Evolutionary conservation across 139 green algal genomes (phyloP).

Genomic region (Volvox reticuliferus): DNA sequence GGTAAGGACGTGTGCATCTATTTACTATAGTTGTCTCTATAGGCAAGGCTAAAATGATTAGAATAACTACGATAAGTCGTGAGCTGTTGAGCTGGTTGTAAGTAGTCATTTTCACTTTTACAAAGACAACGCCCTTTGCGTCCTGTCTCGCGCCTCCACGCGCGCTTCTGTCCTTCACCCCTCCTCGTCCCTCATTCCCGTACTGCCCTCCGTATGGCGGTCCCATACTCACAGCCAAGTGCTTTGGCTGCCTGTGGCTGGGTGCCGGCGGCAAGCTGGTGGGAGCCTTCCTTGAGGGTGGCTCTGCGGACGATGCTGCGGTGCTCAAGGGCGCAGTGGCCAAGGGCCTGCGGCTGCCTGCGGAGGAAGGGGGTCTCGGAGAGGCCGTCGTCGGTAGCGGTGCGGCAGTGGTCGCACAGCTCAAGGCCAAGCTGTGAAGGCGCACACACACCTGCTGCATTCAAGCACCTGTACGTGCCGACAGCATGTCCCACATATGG

Average conservation of each 20-base stretch:
- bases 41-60: no score
- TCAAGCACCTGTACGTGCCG: no score
- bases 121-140: no score
- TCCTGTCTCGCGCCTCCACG: no score
- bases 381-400: constrained; percentile 34
- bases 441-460: background rate
- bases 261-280: constrained; percentile 79
- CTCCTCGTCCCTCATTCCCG: background rate
- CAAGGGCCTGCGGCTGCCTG: constrained; percentile 42
- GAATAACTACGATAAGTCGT: no score
- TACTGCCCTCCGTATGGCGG: background rate
- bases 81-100: no score
- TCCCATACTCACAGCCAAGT: constrained; percentile 63
- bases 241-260: constrained; percentile 91
- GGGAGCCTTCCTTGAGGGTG: constrained; percentile 89
- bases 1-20: background rate
- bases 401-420: background rate
- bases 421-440: constrained; percentile 65
- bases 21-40: no score
- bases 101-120: no score
- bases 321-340: constrained; percentile 72
- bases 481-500: no score
- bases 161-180: no score
- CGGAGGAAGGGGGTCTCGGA: no score
- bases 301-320: constrained; percentile 78